These are phyloP conservation scores for Chlorella vulgaris DNA, from an alignment of 139 green algal species.

Conservation along the genomic window DNA sequence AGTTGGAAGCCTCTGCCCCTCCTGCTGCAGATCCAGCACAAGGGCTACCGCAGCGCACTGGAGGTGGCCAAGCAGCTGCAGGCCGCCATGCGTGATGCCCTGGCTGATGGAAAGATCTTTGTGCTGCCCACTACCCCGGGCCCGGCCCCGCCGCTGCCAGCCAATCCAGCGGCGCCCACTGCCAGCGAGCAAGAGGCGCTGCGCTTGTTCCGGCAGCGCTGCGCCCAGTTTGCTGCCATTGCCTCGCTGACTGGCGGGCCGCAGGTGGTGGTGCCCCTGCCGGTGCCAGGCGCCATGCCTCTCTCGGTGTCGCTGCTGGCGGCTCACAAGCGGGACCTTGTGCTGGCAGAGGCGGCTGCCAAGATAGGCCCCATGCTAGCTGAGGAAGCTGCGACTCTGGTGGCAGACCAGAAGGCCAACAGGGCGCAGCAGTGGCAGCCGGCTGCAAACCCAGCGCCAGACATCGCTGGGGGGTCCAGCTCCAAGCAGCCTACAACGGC, in stretches of 20 bases:
- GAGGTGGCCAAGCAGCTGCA: slow-evolving; percentile 29
- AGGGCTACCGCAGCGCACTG: slow-evolving; percentile 17
- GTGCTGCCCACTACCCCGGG: slow-evolving; percentile 40
- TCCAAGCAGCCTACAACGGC: too few species aligned
- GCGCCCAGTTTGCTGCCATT: slow-evolving; percentile 41
- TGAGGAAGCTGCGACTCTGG: slow-evolving; percentile 20
- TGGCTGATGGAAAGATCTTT: slow-evolving; percentile 46
- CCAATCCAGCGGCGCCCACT: too few species aligned
- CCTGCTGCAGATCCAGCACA: slow-evolving; percentile 1
- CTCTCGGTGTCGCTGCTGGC: slow-evolving; percentile 44
- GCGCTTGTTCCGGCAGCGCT: neutral
- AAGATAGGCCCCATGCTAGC: slow-evolving; percentile 45
- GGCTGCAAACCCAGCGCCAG: neutral
- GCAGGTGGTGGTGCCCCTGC: slow-evolving; percentile 37
- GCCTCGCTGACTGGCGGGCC: slow-evolving; percentile 46
- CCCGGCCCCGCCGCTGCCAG: neutral
- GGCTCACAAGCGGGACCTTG: slow-evolving; percentile 48
- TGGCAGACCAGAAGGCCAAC: slow-evolving; percentile 2
- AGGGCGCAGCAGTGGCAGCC: neutral
- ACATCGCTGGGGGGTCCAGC: neutral
- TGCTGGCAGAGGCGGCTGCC: slow-evolving; percentile 38
- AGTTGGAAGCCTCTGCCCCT: neutral
- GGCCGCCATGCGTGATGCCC: slow-evolving; percentile 18
- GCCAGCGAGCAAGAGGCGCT: neutral
- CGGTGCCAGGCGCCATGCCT: slow-evolving; percentile 17